phyloP scores from a whole-genome alignment of 805 yeast genomes.

The Nakazawaea peltata region DNA sequence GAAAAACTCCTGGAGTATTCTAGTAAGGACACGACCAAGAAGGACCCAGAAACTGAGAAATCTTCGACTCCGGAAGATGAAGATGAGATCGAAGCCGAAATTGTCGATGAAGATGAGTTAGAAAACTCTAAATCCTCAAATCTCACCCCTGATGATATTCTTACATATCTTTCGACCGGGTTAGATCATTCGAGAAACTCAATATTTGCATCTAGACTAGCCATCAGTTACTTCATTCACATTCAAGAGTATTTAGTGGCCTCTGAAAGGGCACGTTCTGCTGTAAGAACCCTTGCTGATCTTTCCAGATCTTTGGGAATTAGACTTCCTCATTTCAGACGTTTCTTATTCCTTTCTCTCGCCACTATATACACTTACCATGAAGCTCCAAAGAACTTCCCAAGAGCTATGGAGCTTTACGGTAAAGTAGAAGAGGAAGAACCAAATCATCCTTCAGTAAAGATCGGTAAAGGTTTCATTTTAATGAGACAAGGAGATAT shows the following conservation, averaged over 20 bases:
- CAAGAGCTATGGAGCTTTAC: slow-evolving; percentile 65
- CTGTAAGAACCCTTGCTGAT: slow-evolving; percentile 47
- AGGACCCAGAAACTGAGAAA: slow-evolving; percentile 14
- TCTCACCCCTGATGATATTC: slow-evolving; percentile 27
- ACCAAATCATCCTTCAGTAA: slow-evolving; percentile 46
- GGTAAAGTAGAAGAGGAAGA: slow-evolving; percentile 43
- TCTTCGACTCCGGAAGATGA: slow-evolving; percentile 15
- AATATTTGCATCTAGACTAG: slow-evolving; percentile 58
- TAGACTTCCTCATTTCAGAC: slow-evolving; percentile 40
- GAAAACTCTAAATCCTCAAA: not conserved
- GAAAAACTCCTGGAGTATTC: slow-evolving; percentile 14
- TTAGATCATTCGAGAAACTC: slow-evolving; percentile 27
- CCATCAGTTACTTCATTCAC: slow-evolving; percentile 51
- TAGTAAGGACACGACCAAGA: slow-evolving; percentile 5
- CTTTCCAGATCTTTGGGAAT: slow-evolving; percentile 38
- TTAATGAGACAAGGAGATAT: slow-evolving; percentile 56
- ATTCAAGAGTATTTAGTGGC: slow-evolving; percentile 58
- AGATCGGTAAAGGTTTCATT: slow-evolving; percentile 78
- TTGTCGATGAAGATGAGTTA: not conserved
- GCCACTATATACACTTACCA: slow-evolving; percentile 76
- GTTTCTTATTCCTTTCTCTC: slow-evolving; percentile 52
- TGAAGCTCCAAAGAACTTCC: slow-evolving; percentile 86
- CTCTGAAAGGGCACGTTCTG: slow-evolving; percentile 48
- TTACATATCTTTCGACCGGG: slow-evolving; percentile 31
- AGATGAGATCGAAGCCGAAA: slow-evolving; percentile 1